Base-by-base conservation (phyloP, 495 filamentous ascomycete species). In the Baudoinia panamericana region DNA sequence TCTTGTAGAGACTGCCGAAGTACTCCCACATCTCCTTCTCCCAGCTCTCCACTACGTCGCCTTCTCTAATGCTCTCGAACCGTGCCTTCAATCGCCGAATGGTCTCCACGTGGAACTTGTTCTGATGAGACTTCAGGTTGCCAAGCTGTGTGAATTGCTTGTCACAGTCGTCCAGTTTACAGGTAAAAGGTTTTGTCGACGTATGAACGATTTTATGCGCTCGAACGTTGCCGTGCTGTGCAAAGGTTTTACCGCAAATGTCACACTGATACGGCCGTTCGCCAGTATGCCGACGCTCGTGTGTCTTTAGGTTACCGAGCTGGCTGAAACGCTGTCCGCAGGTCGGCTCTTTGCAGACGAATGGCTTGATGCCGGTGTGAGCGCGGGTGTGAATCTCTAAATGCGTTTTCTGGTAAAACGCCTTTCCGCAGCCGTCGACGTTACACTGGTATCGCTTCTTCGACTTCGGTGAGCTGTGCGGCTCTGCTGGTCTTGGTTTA, bases 41-140 rank as follows among this genome's bases (percentile, higher is more conserved):
- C 26, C 73, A 65, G 1, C 67, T 58, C 4, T 70, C 68, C 39
- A 88, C 75, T 5, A 68, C 62, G 23, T 78, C 71, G 4, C 68
- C 69, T 32, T 80, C 71, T 9, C 63, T 60, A 36, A 83, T 63
- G 41, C 66, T 66, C 3, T 77, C 73, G 55, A 95, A 92, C 54
- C 76, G 82, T 21, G 64, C 42, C 3, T 82, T 92, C 32, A 94
- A 63, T n/a, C 70, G 61, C 25, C 70, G 69, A 20, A 96, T 68
- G 1, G 82, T 80, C 6, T 70, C 56, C 17, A 72, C 65, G 56
- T 96, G 88, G 54, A 90, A 96, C 46, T 82, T 84, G 59, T 96
- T 95, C 57, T 93, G 87, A 56, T 96, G 88, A 16, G 77, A 86
- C 85, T 94, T 94, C 5, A 93, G 66, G 50, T 93, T 94, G 0